These are phyloP conservation scores for Suhomyces vadensis DNA, from an alignment of 805 yeast genomes.

Conservation along the genomic window DNA sequence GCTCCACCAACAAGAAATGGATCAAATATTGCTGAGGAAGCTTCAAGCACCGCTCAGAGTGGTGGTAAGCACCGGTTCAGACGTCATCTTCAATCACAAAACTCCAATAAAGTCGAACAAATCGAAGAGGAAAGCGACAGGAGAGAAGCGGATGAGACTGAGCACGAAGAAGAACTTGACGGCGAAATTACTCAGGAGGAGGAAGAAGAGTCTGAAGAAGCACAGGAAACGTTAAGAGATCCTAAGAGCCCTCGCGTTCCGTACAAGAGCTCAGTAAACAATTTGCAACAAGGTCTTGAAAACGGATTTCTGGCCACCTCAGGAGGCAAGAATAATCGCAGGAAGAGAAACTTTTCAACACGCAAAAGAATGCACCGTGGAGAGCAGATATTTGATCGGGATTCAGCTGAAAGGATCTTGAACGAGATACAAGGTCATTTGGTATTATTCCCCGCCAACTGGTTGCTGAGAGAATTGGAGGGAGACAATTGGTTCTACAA, in stretches of 20 bases:
- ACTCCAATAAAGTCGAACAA: slow-evolving; percentile 2
- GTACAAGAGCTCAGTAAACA: not conserved
- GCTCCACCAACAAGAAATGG: slow-evolving; percentile 27
- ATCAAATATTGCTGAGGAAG: slow-evolving; percentile 6
- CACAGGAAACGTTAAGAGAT: not conserved
- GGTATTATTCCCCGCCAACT: slow-evolving; percentile 88
- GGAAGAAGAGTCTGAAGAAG: not conserved
- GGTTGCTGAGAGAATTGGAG: slow-evolving; percentile 86
- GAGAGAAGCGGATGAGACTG: slow-evolving; percentile 3
- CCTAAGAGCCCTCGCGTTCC: not conserved
- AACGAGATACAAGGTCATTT: slow-evolving; percentile 79
- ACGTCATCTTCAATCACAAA: slow-evolving; percentile 6
- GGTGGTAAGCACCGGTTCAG: slow-evolving; percentile 9
- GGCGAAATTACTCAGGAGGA: not conserved
- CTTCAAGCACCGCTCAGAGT: not conserved
- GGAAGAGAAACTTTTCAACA: slow-evolving; percentile 37
- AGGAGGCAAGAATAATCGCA: slow-evolving; percentile 11
- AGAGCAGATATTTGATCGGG: slow-evolving; percentile 64
- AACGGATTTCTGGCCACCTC: not conserved
- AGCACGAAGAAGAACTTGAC: slow-evolving; percentile 1
- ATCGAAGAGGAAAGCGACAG: slow-evolving; percentile 3
- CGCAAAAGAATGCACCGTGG: slow-evolving; percentile 37
- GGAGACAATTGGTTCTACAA: slow-evolving; percentile 94
- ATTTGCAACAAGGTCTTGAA: slow-evolving; percentile 1
- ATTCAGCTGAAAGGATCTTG: slow-evolving; percentile 73